Evolutionary conservation across 1,139 yeast species (phyloP).

Genomic region (Saccharomycopsis hybrid): DNA sequence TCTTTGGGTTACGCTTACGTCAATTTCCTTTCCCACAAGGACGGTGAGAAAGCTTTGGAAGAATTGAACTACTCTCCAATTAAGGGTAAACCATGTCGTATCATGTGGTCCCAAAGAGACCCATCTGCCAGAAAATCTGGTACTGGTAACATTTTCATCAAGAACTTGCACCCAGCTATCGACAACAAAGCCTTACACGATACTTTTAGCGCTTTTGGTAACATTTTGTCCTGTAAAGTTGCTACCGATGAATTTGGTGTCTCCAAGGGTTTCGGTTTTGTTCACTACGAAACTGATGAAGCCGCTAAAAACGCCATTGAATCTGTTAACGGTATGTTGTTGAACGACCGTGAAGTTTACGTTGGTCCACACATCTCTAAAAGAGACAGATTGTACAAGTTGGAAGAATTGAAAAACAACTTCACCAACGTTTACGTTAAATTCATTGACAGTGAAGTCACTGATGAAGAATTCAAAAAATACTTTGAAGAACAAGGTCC

Average conservation of each 20-base stretch:
- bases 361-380: constrained; percentile 93
- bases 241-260: constrained; percentile 91
- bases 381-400: constrained; percentile 92
- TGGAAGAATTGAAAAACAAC: constrained; percentile 87
- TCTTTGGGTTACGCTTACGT: constrained; percentile 98
- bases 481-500: constrained; percentile 71
- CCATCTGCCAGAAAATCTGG: constrained; percentile 95
- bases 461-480: constrained; percentile 68
- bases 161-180: constrained; percentile 96
- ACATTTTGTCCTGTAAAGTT: constrained; percentile 92
- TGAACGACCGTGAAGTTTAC: constrained; percentile 93
- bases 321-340: constrained; percentile 96
- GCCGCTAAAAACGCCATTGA: constrained; percentile 95
- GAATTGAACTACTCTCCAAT: constrained; percentile 90
- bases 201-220: constrained; percentile 96
- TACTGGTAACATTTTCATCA: constrained; percentile 94
- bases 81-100: constrained; percentile 97
- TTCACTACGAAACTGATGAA: constrained; percentile 90
- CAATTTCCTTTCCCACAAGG: constrained; percentile 83
- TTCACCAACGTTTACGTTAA: constrained; percentile 94
- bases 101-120: constrained; percentile 99
- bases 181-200: constrained; percentile 99
- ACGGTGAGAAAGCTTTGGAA: constrained; percentile 93
- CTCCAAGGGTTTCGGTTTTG: constrained; percentile 96
- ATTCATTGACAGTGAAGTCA: constrained; percentile 70